Conservation (phyloP, 129 eudicot genomes). For the Artemisia tridentata region DNA sequence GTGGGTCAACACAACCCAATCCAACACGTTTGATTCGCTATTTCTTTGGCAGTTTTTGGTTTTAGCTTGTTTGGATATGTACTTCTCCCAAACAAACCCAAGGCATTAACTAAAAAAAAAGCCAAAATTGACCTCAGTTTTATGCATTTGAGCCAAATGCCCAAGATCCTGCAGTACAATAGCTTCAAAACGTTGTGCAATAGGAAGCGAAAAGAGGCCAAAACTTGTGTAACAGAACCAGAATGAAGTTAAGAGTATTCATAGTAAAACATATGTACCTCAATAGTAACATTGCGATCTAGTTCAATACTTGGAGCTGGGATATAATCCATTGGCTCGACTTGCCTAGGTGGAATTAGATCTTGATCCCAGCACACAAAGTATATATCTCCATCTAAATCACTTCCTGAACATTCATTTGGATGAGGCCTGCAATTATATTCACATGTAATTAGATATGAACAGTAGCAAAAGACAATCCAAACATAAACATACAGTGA, state of each 20-base stretch:
- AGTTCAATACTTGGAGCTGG: constrained; percentile 45
- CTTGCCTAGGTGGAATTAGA: constrained; percentile 56
- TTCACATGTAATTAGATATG: neutral
- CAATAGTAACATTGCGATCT: constrained; percentile 77
- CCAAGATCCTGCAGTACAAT: neutral
- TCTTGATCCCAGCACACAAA: constrained; percentile 81
- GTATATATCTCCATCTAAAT: constrained; percentile 90
- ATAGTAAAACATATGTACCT: constrained; percentile 38
- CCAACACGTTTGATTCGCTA: neutral
- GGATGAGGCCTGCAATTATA: constrained; percentile 68
- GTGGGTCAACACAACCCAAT: neutral
- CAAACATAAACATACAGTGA: neutral
- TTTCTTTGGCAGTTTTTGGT: no score
- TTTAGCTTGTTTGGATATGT: no score
- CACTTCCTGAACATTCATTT: constrained; percentile 94
- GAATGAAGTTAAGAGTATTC: neutral
- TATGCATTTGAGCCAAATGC: neutral
- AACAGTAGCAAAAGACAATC: constrained; percentile 18
- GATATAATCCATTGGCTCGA: constrained; percentile 65
- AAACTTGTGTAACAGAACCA: neutral
- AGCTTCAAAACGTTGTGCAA: neutral
- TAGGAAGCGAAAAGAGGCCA: neutral
- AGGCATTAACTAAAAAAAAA: no score
- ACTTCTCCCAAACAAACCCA: no score
- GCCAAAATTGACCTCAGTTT: neutral